Evolutionary conservation across 1,284 basidiomycete genomes (phyloP).

Genomic region (Sanghuangporus weigelae): DNA sequence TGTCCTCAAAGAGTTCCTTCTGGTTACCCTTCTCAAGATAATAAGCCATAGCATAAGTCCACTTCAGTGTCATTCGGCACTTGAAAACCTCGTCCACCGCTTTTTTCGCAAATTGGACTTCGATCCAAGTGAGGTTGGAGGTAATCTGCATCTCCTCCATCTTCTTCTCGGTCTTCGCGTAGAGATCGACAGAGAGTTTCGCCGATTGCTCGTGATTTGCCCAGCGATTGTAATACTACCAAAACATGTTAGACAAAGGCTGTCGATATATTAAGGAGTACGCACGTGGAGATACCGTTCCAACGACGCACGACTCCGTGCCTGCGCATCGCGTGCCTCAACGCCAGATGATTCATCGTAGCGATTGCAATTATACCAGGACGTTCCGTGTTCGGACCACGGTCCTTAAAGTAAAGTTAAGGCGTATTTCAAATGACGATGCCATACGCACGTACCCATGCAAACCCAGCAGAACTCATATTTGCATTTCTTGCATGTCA

Average conservation of each 20-base stretch:
- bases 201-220: conserved; percentile 99
- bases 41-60: conserved; percentile 99
- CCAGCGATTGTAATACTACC: conserved; percentile 94
- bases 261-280: conserved; percentile 19
- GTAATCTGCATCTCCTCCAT: conserved; percentile 99
- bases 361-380: conserved; percentile 98
- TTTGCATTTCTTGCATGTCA: conserved; percentile 99
- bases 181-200: conserved; percentile 89
- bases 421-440: not conserved
- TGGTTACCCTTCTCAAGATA: conserved; percentile 85
- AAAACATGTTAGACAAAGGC: conserved; percentile 1
- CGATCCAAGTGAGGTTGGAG: conserved; percentile 93
- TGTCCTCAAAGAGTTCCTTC: conserved; percentile 97
- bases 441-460: conserved; percentile 48
- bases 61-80: conserved; percentile 95
- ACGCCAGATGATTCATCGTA: conserved; percentile 92
- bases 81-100: conserved; percentile 89
- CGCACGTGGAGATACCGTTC: conserved; percentile 95
- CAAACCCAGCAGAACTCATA: conserved; percentile 84
- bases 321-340: conserved; percentile 87
- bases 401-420: conserved; percentile 58
- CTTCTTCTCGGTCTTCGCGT: conserved; percentile 96
- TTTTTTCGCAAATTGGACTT: conserved; percentile 98
- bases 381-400: conserved; percentile 96
- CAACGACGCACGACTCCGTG: conserved; percentile 80